Conservation (phyloP, 352 stramenopile genomes). For the Phytophthora tubulina region DNA sequence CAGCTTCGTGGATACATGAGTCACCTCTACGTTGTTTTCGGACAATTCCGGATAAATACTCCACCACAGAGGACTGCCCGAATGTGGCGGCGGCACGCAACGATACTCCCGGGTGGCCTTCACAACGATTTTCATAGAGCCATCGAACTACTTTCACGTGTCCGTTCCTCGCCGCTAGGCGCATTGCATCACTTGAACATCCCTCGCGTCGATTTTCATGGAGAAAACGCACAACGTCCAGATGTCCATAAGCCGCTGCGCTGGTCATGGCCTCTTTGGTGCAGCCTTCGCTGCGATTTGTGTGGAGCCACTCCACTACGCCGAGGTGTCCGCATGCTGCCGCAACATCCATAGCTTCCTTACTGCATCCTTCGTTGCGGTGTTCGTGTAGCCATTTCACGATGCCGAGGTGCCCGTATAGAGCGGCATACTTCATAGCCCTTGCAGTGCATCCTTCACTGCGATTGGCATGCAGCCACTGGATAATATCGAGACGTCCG, state of each 20-base stretch:
- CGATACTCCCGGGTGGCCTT: not conserved
- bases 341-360: too few relatives aligned
- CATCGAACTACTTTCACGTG: conserved; percentile 4
- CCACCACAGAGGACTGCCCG: too few relatives aligned
- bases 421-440: too few relatives aligned
- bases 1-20: not conserved
- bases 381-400: too few relatives aligned
- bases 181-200: conserved; percentile 14
- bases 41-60: too few relatives aligned
- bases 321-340: too few relatives aligned
- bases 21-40: too few relatives aligned
- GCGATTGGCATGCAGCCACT: not conserved
- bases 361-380: too few relatives aligned
- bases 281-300: conserved; percentile 12
- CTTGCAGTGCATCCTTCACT: not conserved
- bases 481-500: not conserved
- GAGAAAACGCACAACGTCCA: conserved; percentile 5
- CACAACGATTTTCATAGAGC: conserved; percentile 1
- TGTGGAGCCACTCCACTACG: not conserved
- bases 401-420: too few relatives aligned
- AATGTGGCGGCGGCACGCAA: too few relatives aligned
- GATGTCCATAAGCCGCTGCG: conserved; percentile 2
- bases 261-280: conserved; percentile 3
- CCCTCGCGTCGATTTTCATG: conserved; percentile 13
- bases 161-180: not conserved